A percentile compares a stretch with the other conserved stretches of the same genome.
Conservation (phyloP, 2,329 filamentous ascomycete genomes). For the Thielaviopsis euricoi region DNA sequence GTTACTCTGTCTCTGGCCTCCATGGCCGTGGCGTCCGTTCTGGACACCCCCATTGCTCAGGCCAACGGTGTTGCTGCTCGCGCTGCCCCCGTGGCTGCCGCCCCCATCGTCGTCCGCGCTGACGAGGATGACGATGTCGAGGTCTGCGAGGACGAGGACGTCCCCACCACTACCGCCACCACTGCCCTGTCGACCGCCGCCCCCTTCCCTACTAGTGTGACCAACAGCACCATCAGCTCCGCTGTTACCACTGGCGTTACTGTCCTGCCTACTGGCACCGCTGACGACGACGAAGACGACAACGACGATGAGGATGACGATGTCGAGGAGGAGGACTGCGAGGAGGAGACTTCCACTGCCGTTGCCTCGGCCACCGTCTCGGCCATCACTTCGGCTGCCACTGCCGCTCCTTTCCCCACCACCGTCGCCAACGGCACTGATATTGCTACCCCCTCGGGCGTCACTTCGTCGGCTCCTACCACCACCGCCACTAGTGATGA, state of each 20-base stretch:
- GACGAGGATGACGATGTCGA: neutral
- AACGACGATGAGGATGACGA: neutral
- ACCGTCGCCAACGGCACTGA: neutral
- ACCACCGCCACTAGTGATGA: neutral
- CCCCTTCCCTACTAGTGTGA: neutral
- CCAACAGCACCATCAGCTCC: neutral
- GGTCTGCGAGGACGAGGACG: neutral
- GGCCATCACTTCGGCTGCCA: neutral
- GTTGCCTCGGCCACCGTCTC: neutral
- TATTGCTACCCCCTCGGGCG: neutral
- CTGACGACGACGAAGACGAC: neutral
- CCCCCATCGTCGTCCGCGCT: neutral
- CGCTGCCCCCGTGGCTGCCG: neutral
- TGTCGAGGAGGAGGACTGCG: neutral
- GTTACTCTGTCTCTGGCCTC: conserved; percentile 11
- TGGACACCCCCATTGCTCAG: conserved; percentile 1
- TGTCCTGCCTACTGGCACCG: neutral
- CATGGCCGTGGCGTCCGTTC: conserved; percentile 7
- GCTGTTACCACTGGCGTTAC: neutral
- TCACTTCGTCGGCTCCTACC: neutral
- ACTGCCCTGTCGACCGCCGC: neutral
- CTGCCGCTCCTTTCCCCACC: neutral
- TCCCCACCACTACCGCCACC: neutral
- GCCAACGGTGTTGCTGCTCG: conserved; percentile 3
- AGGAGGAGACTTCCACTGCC: neutral